Conservation (phyloP, 140 eudicot genomes). For the Ambrosia hybrid region DNA sequence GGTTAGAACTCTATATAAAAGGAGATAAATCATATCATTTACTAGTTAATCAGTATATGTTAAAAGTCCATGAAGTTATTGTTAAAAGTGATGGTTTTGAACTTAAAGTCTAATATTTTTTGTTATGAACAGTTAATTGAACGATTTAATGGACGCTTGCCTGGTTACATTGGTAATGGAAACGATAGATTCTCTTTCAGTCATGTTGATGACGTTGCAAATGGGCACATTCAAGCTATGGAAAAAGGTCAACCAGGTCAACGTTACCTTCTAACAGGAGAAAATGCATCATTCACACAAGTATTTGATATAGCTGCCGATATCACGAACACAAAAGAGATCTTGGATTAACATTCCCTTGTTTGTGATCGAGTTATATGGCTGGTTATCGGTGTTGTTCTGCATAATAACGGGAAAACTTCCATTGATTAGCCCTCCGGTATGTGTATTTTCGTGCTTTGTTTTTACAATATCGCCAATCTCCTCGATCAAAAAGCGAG, state of each 20-base stretch:
- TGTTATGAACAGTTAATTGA: conserved; percentile 64
- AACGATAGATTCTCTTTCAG: conserved; percentile 66
- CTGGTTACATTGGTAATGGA: conserved; percentile 78
- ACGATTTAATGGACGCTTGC: conserved; percentile 77
- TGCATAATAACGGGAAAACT: conserved; percentile 70
- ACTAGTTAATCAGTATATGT: too few species aligned
- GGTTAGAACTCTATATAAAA: too few species aligned
- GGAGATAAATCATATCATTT: too few species aligned
- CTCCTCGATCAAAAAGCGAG: background rate
- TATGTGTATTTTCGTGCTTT: conserved; percentile 23
- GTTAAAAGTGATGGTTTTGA: too few species aligned
- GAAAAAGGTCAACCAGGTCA: conserved; percentile 70
- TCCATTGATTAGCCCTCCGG: conserved; percentile 93
- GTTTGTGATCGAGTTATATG: conserved; percentile 58
- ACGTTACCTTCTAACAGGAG: conserved; percentile 94
- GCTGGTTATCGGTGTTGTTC: conserved; percentile 68
- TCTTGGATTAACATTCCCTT: conserved; percentile 67
- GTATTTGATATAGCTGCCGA: conserved; percentile 74
- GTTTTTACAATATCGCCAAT: background rate
- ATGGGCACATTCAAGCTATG: conserved; percentile 79
- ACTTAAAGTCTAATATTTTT: background rate
- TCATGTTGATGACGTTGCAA: conserved; percentile 90
- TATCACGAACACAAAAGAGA: conserved; percentile 54
- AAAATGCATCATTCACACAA: conserved; percentile 79
- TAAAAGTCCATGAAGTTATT: too few species aligned